Evolutionary conservation across 23 red algal genomes (phyloP), one percentile per base, ranked within the genome.

Genomic region (Gracilaria gracilis): DNA sequence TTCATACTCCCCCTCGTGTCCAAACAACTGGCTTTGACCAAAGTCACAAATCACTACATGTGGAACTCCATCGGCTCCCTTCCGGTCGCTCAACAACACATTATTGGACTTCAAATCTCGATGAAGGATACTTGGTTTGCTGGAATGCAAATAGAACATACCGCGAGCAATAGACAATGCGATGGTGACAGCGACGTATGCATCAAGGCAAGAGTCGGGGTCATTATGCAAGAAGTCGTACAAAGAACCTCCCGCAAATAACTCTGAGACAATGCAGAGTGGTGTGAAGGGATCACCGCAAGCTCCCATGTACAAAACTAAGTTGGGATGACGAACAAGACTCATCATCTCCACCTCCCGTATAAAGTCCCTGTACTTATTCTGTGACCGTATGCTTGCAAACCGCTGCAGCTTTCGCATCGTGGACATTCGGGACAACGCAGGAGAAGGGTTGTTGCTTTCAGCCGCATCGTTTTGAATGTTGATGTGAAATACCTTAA

Each of bases 61-160:
- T 53, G 75, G 72, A 23, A 61, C 38, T 27, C 76, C 82, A 25
- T 87, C 86, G 8, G 87, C 73, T 20, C 50, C 88, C 42, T 62
- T 61, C 9, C 87, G 33, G 5, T 49, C 76, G 49, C 61, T 67
- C 21, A 93, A 49, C 59, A 98, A 74, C 31, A 98, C 91, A 64
- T 98, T 98, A 27, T 54, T 64, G 7, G 95, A 89, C 29, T 98
- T 98, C 40, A 98, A 82, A 88, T 98, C 95, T 47, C 95, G 91
- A 78, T 98, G 95, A 49, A 98, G 44, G 67, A 98, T 67, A 29
- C 85, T 67, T 29, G 95, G 95, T 28, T 36, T 23, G 44, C 73
- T 80, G 16, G 95, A 83, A 71, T 98, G 90, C 23, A 98, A 65
- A 25, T 98, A 98, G 47, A 76, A 93, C 89, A 98, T 90, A 0